Evolutionary conservation across 2,329 filamentous ascomycete genomes (phyloP), one percentile per base, ranked within the genome.

Genomic region (Calonectria ilicicola): DNA sequence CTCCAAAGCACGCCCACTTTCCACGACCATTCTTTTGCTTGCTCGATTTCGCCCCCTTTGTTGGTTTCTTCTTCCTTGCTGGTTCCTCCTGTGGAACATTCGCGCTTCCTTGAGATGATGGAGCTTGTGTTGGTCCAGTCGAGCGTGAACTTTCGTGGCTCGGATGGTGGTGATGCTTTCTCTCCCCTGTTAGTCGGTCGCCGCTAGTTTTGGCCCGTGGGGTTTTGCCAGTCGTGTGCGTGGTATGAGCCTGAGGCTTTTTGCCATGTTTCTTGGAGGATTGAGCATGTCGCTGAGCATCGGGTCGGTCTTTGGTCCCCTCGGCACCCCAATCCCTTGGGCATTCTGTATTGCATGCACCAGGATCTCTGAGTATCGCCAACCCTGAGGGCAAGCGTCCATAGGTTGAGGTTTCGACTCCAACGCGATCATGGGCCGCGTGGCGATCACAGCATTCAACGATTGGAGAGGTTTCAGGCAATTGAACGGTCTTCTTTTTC

Each of bases 141-240:
- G 64, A 71, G 3, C 69, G 69, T 19, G 38, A 47, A 19, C 69
- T 71, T n/a, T 71, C 69, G 23, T 67, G 64, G 40, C 69, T 71
- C 40, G 21, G 23, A 2, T 35, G 64, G 19, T 38, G 17, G 10
- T 53, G 46, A 4, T 47, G 47, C 44, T 23, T 67, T 35, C 40
- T 67, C 15, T 71, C 65, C 14, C 46, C 26, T 15, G 46, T 2
- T 19, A 21, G 2, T 27, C 27, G 58, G 29, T 70, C 68, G 51
- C 17, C 12, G 15, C 62, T 66, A 4, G 14, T 15, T 60, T 51
- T 46, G 3, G 42, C 10, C 15, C 19, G 53, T n/a, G 32, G 5
- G 21, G 60, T 35, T 21, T 63, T 65, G 21, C 23, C 38, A 9
- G 40, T 27, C 21, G 65, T 10, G n/a, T 23, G 38, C 14, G 23